A percentile compares a stretch with the other conserved stretches of the same genome.
phyloP scores from a whole-genome alignment of 2,329 filamentous ascomycete genomes.

The Phyllosticta citriasiana region DNA sequence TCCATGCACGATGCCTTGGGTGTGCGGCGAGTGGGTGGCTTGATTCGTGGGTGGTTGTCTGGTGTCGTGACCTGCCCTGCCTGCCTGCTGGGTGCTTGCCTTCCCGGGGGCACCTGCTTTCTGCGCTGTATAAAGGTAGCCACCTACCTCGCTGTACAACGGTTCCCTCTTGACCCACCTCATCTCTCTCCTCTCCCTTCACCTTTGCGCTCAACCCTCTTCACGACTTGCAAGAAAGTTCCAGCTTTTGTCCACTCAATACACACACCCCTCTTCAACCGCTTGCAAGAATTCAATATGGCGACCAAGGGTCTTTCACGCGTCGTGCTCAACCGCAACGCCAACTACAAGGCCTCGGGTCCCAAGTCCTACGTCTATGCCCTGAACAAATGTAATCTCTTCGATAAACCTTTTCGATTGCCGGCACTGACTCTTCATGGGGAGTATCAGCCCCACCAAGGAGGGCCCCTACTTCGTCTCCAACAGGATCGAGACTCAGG shows the following conservation, averaged over 20 bases:
- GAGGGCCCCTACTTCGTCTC: conserved; percentile 51
- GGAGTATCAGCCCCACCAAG: conserved; percentile 51
- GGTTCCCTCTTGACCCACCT: neutral
- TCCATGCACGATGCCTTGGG: too few relatives aligned
- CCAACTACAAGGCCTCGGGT: conserved; percentile 29
- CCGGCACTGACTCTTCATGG: conserved; percentile 11
- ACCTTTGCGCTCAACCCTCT: too few relatives aligned
- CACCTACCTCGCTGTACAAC: neutral
- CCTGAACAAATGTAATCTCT: conserved; percentile 43
- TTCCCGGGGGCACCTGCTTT: too few relatives aligned
- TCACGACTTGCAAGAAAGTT: neutral
- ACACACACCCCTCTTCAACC: too few relatives aligned
- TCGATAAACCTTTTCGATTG: neutral
- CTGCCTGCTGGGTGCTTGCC: too few relatives aligned
- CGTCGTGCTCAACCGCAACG: conserved; percentile 19
- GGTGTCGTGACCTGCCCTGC: neutral
- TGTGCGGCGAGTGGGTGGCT: too few relatives aligned
- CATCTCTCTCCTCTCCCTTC: neutral
- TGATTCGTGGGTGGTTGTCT: too few relatives aligned
- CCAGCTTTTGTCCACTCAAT: too few relatives aligned
- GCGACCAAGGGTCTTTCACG: conserved; percentile 14
- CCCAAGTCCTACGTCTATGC: conserved; percentile 54
- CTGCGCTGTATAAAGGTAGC: neutral
- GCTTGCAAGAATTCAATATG: neutral
- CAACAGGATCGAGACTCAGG: conserved; percentile 39